Evolutionary conservation across 192 early-diverging fungal species (phyloP).

Genomic region (Podila clonocystis): DNA sequence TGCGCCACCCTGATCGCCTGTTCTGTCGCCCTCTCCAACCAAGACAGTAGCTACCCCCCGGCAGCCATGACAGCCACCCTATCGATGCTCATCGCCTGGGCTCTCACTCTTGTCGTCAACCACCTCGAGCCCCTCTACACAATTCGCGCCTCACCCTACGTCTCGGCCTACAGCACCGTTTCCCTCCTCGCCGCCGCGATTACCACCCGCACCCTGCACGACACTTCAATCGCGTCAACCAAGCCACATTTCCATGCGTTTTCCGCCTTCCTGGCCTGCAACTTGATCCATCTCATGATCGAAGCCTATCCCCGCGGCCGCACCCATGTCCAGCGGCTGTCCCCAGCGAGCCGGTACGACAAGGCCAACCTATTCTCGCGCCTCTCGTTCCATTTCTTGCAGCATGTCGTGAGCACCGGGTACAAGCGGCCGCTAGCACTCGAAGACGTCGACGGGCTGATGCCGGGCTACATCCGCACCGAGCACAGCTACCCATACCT

Average conservation of each 20-base stretch:
- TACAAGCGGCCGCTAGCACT: not conserved
- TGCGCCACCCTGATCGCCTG: not conserved
- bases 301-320: not conserved
- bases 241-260: not conserved
- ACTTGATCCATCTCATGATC: not conserved
- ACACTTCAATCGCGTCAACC: too few species aligned
- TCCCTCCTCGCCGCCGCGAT: not conserved
- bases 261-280: not conserved
- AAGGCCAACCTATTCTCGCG: conserved; percentile 4
- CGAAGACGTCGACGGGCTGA: not conserved
- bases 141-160: not conserved
- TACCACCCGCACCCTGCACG: not conserved
- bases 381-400: not conserved
- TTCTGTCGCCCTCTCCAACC: not conserved
- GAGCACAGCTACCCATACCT: not conserved
- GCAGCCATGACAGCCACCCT: not conserved
- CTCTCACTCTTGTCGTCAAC: not conserved
- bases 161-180: not conserved
- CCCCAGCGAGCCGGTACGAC: not conserved
- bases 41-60: not conserved
- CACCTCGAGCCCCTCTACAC: not conserved
- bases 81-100: not conserved
- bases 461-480: not conserved
- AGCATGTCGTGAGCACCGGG: not conserved
- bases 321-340: not conserved